Base-by-base conservation (phyloP, 2,329 filamentous ascomycete genomes). In the Colletotrichum coccodes region DNA sequence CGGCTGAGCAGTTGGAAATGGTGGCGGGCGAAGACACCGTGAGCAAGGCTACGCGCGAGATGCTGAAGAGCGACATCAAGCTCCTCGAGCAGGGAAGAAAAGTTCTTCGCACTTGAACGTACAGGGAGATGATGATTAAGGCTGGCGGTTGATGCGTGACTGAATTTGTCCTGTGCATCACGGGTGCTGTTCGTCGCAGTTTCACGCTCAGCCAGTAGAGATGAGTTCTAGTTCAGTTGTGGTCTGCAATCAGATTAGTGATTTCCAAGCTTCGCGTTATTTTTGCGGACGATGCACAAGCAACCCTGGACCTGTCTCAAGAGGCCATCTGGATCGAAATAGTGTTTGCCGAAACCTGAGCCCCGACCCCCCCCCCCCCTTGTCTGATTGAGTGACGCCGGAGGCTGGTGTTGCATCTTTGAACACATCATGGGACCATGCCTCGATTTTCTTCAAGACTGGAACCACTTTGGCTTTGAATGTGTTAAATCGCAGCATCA, bases 1-100 rank as follows among this genome's bases (percentile, higher is more conserved):
- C 78, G 0, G 71, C 79, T 0, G 81, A 84, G 0, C 78, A 90
- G 73, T 79, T 92, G 1, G 81, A 85, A 11, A 76, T 79, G 21
- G 87, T 92, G 68, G 89, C 89, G 0, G 88, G 87, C 0, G 90
- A 92, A 73, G 86, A 89, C 26, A 74, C 76, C 0, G 72, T 73
- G 0, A 77, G 81, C 1, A 81, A 79, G 58, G 76, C 79, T 8
- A 78, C 78, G 28, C 81, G 89, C 2, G 74, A 76, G 40, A 79
- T 79, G 42, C 71, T 91, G 21, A 75, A 71, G 1, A 80, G 77
- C 2, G 83, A 89, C 63, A 81, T 88, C 3, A 71, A 78, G 40
- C 84, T 81, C 7, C 75, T 89, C 18, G 78, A 83, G 63, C 74
- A 76, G 11, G 82, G 79, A 0, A 71, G 77, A 7, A 72, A 73